Conservation (phyloP, 2,329 filamentous ascomycete species). For the Metarhizium album region DNA sequence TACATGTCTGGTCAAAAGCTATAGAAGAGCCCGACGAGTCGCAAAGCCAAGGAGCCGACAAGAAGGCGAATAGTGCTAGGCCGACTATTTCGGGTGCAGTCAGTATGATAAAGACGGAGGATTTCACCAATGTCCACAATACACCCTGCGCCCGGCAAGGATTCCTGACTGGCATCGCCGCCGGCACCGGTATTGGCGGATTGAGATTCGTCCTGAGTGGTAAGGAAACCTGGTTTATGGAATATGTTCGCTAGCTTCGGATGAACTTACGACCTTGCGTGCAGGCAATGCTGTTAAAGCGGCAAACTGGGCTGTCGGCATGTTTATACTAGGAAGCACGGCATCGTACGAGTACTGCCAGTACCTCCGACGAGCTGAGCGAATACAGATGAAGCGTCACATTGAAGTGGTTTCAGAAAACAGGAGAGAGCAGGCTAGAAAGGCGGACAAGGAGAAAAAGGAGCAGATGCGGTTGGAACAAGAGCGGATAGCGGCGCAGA, state of each 20-base stretch:
- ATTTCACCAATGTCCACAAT: slow-evolving; percentile 64
- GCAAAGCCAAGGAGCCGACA: slow-evolving; percentile 8
- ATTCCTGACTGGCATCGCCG: slow-evolving; percentile 70
- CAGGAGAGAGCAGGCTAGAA: slow-evolving; percentile 36
- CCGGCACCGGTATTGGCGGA: slow-evolving; percentile 65
- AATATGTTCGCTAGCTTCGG: not conserved
- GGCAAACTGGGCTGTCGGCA: slow-evolving; percentile 77
- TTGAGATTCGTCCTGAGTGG: slow-evolving; percentile 65
- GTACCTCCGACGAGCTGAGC: slow-evolving; percentile 60
- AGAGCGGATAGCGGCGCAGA: slow-evolving; percentile 24
- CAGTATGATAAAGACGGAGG: slow-evolving; percentile 53
- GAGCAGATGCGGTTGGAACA: slow-evolving; percentile 20
- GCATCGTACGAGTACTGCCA: slow-evolving; percentile 79
- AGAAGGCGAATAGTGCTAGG: slow-evolving; percentile 16
- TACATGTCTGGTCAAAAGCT: slow-evolving; percentile 27
- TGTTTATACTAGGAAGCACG: slow-evolving; percentile 60
- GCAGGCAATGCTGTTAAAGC: slow-evolving; percentile 34
- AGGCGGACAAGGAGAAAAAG: slow-evolving; percentile 31
- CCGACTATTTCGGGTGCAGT: slow-evolving; percentile 48
- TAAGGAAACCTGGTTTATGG: slow-evolving; percentile 25
- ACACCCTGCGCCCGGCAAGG: slow-evolving; percentile 77
- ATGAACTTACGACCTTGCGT: not conserved
- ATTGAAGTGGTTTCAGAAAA: slow-evolving; percentile 53
- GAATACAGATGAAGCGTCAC: slow-evolving; percentile 72
- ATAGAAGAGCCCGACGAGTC: slow-evolving; percentile 15